Base-by-base conservation (phyloP, 2,329 filamentous ascomycete genomes). In the Cryoendolithus antarcticus region DNA sequence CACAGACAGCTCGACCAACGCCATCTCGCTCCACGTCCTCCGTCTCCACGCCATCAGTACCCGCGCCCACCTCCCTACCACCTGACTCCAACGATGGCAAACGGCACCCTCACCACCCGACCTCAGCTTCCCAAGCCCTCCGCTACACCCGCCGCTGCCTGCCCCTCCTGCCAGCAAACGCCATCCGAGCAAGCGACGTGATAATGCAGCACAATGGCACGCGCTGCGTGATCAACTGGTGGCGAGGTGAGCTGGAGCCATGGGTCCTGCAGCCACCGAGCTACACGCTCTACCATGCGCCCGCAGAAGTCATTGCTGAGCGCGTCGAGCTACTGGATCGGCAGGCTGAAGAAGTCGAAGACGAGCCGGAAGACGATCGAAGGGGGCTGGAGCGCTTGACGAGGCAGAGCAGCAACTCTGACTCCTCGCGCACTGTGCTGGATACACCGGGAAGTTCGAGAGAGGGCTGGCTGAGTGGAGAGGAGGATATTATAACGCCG, bases 81-180 rank as follows among this genome's bases (percentile, higher is more conserved):
- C 27, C 24, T 4, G 47, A 49, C 12, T 39, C 36, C 4, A 34
- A 33, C 10, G 41, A 48, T 7, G 53, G 56, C n/a, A 61, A 61
- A 43, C 61, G 59, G 60, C 52, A 42, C 30, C 56, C 47, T 13
- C 53, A 40, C 35, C 57, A 52, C 50, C 54, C 41, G 46, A 58
- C 56, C 6, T 54, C 58, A 1, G 41, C 52, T 7, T 51, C 57
- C 4, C 64, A 67, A 38, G 46, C 53, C 9, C 55, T 62, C 30
- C 62, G 67, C 38, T 70, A 69, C 53, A 62, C 65, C 38, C 59
- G 62, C 5, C 62, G 66, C 24, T 70, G 66, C 46, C 61, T 65
- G 37, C 67, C 67, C 2, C 54, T 67, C 4, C 50, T 70, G 9
- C 57, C 62, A 6, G 57, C 58, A 13, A 61, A 62, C 31, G 63